Evolutionary conservation across 139 green algal species (phyloP).

Genomic region (Zygnema circumcarinatum): DNA sequence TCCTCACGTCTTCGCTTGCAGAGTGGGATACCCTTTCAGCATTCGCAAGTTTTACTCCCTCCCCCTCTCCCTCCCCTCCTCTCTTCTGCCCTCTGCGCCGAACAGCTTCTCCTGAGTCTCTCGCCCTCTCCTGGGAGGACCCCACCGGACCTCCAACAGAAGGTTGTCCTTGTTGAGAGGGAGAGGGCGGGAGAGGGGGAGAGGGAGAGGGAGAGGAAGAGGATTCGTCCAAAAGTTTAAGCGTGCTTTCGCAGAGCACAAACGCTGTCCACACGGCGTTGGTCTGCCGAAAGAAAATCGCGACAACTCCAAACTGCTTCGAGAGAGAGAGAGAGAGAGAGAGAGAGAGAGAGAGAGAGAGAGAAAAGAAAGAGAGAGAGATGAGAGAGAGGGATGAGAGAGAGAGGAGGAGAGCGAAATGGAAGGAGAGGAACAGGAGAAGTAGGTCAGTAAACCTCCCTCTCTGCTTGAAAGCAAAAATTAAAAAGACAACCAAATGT

Average conservation of each 20-base stretch:
- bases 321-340: conserved; percentile 1
- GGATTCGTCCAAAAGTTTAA: background rate
- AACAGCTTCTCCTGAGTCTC: background rate
- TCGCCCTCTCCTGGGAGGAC: too few relatives aligned
- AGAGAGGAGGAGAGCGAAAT: background rate
- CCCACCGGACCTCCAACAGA: too few relatives aligned
- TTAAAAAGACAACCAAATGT: conserved; percentile 17
- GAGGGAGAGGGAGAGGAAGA: background rate
- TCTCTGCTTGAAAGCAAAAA: background rate
- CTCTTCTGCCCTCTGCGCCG: background rate
- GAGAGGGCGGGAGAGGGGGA: background rate
- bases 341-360: too few relatives aligned
- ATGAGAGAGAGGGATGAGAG: background rate
- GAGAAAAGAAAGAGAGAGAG: background rate
- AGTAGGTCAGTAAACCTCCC: background rate
- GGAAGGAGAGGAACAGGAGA: background rate
- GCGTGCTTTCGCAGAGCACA: conserved; percentile 38
- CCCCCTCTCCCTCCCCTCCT: background rate
- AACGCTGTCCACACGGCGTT: conserved; percentile 91
- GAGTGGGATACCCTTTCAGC: background rate
- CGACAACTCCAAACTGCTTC: conserved; percentile 59
- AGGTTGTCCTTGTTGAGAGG: too few relatives aligned
- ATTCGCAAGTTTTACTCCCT: background rate
- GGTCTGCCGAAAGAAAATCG: conserved; percentile 85
- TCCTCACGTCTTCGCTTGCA: background rate